phyloP scores from a whole-genome alignment of 805 yeast species.

The Isabelozyma rhagii region DNA sequence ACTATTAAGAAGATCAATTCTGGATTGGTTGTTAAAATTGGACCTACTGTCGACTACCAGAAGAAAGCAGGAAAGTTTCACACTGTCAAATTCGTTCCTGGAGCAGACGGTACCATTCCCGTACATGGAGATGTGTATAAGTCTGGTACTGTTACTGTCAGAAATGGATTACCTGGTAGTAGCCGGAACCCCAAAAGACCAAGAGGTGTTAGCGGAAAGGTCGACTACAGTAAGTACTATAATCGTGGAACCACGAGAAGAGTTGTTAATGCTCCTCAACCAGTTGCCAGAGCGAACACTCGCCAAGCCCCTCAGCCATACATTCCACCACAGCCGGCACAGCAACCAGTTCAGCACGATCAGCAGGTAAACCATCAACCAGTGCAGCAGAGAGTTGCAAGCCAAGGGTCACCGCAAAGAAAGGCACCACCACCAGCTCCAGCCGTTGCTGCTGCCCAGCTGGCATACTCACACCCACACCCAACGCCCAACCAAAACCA shows the following conservation, averaged over 20 bases:
- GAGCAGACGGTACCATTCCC: slow-evolving; percentile 56
- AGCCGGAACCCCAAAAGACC: slow-evolving; percentile 77
- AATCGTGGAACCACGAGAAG: slow-evolving; percentile 24
- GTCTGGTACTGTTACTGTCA: slow-evolving; percentile 81
- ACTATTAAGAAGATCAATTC: slow-evolving; percentile 63
- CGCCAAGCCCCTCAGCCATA: neutral
- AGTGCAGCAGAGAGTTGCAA: slow-evolving; percentile 4
- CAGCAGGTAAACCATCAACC: slow-evolving; percentile 14
- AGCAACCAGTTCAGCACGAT: slow-evolving; percentile 15
- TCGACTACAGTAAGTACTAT: slow-evolving; percentile 42
- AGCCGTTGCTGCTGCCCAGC: neutral
- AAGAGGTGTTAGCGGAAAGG: slow-evolving; percentile 42
- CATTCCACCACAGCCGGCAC: slow-evolving; percentile 1
- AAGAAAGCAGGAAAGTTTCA: slow-evolving; percentile 89
- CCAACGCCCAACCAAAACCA: slow-evolving; percentile 11
- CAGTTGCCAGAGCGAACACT: slow-evolving; percentile 7
- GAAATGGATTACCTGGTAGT: slow-evolving; percentile 72
- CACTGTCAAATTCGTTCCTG: slow-evolving; percentile 63
- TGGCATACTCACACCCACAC: slow-evolving; percentile 5
- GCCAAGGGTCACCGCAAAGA: slow-evolving; percentile 4
- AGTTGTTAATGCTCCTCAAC: slow-evolving; percentile 11
- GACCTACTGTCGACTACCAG: slow-evolving; percentile 72
- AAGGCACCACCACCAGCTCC: slow-evolving; percentile 17
- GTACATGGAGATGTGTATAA: slow-evolving; percentile 71
- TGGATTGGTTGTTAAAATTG: slow-evolving; percentile 60